Conservation (phyloP, 768 basidiomycete genomes). For the Peribolospora kevripleyi region DNA sequence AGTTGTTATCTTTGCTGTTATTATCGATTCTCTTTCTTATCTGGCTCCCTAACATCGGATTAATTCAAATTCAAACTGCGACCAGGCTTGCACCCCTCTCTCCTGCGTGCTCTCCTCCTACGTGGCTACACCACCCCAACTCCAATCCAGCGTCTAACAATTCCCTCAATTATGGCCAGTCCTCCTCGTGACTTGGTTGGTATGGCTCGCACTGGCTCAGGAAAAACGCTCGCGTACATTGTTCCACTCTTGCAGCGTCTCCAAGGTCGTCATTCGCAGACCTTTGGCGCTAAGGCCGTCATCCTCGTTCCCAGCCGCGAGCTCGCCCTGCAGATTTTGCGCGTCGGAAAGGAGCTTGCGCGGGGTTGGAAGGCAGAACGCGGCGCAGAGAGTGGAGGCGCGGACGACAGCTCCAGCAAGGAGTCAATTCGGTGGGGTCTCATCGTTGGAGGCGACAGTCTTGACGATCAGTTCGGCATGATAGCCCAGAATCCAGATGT, state of each 20-base stretch:
- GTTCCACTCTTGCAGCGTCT: constrained; percentile 72
- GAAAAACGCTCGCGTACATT: constrained; percentile 90
- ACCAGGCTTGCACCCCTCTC: constrained; percentile 52
- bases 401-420: constrained; percentile 31
- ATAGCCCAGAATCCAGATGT: constrained; percentile 84
- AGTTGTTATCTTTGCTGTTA: constrained; percentile 13
- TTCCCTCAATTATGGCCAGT: constrained; percentile 56
- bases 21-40: not conserved
- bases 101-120: constrained; percentile 63
- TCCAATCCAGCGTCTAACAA: constrained; percentile 75
- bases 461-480: constrained; percentile 92
- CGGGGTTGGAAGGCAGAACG: constrained; percentile 41
- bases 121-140: constrained; percentile 88
- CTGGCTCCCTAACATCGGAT: constrained; percentile 1
- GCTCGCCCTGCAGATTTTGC: constrained; percentile 74
- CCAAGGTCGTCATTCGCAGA: constrained; percentile 47
- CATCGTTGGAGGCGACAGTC: constrained; percentile 77
- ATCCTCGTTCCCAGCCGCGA: constrained; percentile 83
- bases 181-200: constrained; percentile 85
- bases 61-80: not conserved
- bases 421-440: constrained; percentile 65
- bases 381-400: constrained; percentile 34
- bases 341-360: constrained; percentile 82
- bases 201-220: constrained; percentile 95
- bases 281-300: constrained; percentile 63